Base-by-base conservation (phyloP, 1,284 basidiomycete genomes). In the Singerocomus rubriflavus region DNA sequence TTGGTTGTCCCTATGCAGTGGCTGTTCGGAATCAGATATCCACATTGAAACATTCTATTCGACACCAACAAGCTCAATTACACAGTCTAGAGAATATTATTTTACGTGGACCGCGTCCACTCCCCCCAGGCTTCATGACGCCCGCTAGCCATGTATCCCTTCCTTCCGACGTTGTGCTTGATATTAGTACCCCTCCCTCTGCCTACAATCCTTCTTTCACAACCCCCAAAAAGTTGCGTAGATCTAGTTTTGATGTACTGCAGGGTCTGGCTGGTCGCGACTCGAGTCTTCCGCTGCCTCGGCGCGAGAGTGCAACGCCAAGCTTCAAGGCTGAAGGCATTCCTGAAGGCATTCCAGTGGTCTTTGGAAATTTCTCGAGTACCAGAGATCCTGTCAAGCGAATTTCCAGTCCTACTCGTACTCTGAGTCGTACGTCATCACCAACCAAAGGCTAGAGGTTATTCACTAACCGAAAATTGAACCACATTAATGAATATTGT, bases 21-120 rank as follows among this genome's bases (percentile, higher is more conserved):
- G 77, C 80, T 56, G 73, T 88, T 51, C 79, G 85, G 51, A 81
- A 77, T 56, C 85, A 89, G 56, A 84, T 90, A 67, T 87, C 85
- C 53, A 81, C 81, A 36, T 70, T 89, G 58, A 87, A 82, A 67
- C 87, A 90, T 64, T 81, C 75, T 61, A 90, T 90, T 57, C 74
- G 88, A 55, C 85, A 88, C 61, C 84, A 89, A 61, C 84, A 80
- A 71, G 86, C 85, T 12, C 85, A 89, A 59, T 67, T 89, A 40
- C 77, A 82, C 56, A 73, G 64, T 38, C 76, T 88, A 43, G 87
- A 89, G 66, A 84, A 73, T 61, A 72, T 78, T 46, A 69, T 89
- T 46, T 75, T 83, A 47, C 78, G 78, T 55, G 80, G 80, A 27
- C 82, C 85, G 13, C 78, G 84, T 51, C 80, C 82, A 17, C 73